Evolutionary conservation across 2,329 filamentous ascomycete genomes (phyloP).

Genomic region (Amauroascus verrucosus): DNA sequence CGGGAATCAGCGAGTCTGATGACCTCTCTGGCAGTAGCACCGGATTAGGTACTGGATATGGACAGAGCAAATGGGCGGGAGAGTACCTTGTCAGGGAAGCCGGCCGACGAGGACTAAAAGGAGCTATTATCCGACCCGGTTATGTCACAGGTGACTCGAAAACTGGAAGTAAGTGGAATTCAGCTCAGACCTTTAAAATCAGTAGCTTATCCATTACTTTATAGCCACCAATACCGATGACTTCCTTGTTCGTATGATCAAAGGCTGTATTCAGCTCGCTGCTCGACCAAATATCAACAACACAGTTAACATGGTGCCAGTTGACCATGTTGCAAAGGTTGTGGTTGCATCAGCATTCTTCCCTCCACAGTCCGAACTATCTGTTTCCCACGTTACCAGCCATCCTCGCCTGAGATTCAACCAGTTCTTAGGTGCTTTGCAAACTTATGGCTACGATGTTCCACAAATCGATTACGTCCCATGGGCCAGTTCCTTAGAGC

Average conservation of each 20-base stretch:
- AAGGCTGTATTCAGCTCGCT: slow-evolving; percentile 74
- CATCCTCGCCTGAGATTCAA: slow-evolving; percentile 71
- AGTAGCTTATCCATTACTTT: not conserved
- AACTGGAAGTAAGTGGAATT: slow-evolving; percentile 42
- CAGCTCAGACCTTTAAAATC: not conserved
- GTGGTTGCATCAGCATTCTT: slow-evolving; percentile 64
- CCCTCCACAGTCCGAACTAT: slow-evolving; percentile 44
- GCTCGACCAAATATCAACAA: slow-evolving; percentile 68
- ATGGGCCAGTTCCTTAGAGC: slow-evolving; percentile 59
- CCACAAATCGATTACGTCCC: slow-evolving; percentile 56
- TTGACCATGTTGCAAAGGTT: slow-evolving; percentile 70
- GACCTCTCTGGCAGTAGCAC: slow-evolving; percentile 64
- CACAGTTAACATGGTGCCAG: slow-evolving; percentile 81
- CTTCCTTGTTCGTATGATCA: slow-evolving; percentile 76
- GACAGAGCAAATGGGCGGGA: slow-evolving; percentile 79
- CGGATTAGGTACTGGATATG: slow-evolving; percentile 77
- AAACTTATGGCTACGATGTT: slow-evolving; percentile 61
- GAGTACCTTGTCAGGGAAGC: slow-evolving; percentile 67
- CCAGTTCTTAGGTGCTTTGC: slow-evolving; percentile 60
- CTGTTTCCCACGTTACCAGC: slow-evolving; percentile 67
- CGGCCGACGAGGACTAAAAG: slow-evolving; percentile 62
- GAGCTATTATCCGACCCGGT: slow-evolving; percentile 68
- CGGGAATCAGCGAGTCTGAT: slow-evolving; percentile 62
- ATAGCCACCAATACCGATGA: slow-evolving; percentile 67
- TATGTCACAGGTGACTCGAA: slow-evolving; percentile 69